phyloP scores from a whole-genome alignment of 2,329 filamentous ascomycete genomes.

The Aureobasidium namibiae region DNA sequence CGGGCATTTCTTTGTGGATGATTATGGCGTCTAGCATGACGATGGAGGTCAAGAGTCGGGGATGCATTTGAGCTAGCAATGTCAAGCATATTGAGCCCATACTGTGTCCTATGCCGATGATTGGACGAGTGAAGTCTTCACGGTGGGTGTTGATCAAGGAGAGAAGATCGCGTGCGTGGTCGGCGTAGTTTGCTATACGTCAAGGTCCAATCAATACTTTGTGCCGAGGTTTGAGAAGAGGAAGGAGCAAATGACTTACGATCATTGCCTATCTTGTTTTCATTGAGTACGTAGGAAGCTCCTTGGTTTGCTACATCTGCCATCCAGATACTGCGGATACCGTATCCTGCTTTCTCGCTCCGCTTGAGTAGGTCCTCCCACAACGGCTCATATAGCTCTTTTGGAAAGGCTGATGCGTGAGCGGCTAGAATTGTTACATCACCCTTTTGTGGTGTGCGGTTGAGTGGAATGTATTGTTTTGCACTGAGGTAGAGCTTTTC shows the following conservation, averaged over 20 bases:
- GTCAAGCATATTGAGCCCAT: conserved; percentile 72
- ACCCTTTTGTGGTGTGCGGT: conserved; percentile 57
- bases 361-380: conserved; percentile 70
- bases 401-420: conserved; percentile 89
- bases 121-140: conserved; percentile 68
- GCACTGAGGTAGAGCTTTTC: conserved; percentile 65
- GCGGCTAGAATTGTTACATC: conserved; percentile 79
- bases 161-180: conserved; percentile 75
- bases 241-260: conserved; percentile 44
- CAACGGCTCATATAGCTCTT: conserved; percentile 87
- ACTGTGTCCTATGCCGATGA: conserved; percentile 81
- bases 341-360: conserved; percentile 45
- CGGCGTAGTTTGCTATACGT: conserved; percentile 66
- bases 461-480: conserved; percentile 81
- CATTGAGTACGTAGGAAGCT: conserved; percentile 68
- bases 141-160: conserved; percentile 81
- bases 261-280: conserved; percentile 70
- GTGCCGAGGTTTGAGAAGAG: background rate
- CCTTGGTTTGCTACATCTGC: conserved; percentile 81
- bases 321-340: conserved; percentile 80
- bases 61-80: conserved; percentile 67
- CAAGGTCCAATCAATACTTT: conserved; percentile 1
- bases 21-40: conserved; percentile 80
- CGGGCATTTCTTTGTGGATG: conserved; percentile 35
- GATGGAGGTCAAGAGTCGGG: conserved; percentile 66